phyloP scores from a whole-genome alignment of 305 asterid species.

The Rubia balearica region DNA sequence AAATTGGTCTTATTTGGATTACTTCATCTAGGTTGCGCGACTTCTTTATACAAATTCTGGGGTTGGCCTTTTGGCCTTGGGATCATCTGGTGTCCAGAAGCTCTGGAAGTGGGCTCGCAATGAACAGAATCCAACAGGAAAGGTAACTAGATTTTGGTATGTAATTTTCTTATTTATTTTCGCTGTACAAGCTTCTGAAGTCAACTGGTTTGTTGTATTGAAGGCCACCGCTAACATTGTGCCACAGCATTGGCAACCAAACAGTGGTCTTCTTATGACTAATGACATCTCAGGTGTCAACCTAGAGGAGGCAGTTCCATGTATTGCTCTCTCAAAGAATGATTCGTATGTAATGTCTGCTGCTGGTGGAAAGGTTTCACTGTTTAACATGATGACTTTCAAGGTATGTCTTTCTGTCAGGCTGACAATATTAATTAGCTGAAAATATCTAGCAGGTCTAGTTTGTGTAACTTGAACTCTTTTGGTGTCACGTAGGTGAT shows the following conservation, averaged over 20 bases:
- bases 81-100: conserved; percentile 28
- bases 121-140: conserved; percentile 30
- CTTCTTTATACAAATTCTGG: conserved; percentile 36
- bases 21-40: conserved; percentile 65
- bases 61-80: conserved; percentile 29
- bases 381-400: conserved; percentile 38
- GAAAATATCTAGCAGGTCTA: neutral
- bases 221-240: conserved; percentile 31
- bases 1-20: neutral
- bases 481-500: conserved; percentile 21
- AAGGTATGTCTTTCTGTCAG: conserved; percentile 20
- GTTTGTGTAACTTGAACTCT: neutral
- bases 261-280: conserved; percentile 33
- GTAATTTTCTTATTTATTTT: neutral
- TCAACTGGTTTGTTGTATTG: conserved; percentile 6
- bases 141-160: conserved; percentile 17
- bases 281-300: conserved; percentile 32
- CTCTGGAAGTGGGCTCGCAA: conserved; percentile 35
- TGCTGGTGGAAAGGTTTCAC: conserved; percentile 34
- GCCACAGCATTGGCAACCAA: conserved; percentile 39
- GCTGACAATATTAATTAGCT: neutral
- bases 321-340: conserved; percentile 34
- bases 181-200: conserved; percentile 14
- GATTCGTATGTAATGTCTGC: conserved; percentile 40
- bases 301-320: conserved; percentile 34